Base-by-base conservation (phyloP, 2,329 filamentous ascomycete species). In the Ceratocystis ficicola region DNA sequence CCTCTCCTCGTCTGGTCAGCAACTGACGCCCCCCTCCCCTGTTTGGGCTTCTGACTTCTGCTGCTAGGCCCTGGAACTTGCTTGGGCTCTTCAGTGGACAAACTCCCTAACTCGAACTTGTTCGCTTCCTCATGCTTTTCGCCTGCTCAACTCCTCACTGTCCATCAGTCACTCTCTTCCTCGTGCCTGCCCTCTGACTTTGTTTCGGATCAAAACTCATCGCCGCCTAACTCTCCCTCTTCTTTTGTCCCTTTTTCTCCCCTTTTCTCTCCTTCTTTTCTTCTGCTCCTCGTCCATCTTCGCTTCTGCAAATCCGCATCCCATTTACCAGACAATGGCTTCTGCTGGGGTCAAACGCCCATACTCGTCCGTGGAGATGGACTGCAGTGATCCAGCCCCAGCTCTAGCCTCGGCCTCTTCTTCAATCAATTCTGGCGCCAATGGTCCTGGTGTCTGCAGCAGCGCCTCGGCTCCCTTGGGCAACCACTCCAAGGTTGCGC, bases 261-360 rank as follows among this genome's bases (percentile, higher is more conserved):
- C 32, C 36, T 1, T 36, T 36, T 3, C 32, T 17, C 17, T 15
- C 46, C 48, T 52, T 22, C 28, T 57, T 22, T 48, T 63, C 17
- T 48, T n/a, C 41, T 48, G 17, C 30, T 59, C 20, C 32, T 44
- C 50, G 15, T 48, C 22, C 32, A 30, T 59, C 10, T 32, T 30
- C 50, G 5, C 10, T 59, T 20, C 48, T 52, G 1, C 62, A 22
- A n/a, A 30, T 15, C 20, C 32, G 2, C 28, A 2, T 20, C 48
- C 5, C 30, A 36, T 41, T 44, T n/a, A 20, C 44, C 69, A 68
- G 61, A 68, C 67, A 36, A 71, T 70, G 66, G 70, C 68, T 62
- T 74, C 75, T 69, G 74, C 76, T 15, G 76, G 76, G 65, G 72
- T 77, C 65, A 79, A 78, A 71, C 73, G 77, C 72, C 71, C 74